Evolutionary conservation across 78 protist genomes (phyloP).

Genomic region (Planoprotostelium fungivorum): DNA sequence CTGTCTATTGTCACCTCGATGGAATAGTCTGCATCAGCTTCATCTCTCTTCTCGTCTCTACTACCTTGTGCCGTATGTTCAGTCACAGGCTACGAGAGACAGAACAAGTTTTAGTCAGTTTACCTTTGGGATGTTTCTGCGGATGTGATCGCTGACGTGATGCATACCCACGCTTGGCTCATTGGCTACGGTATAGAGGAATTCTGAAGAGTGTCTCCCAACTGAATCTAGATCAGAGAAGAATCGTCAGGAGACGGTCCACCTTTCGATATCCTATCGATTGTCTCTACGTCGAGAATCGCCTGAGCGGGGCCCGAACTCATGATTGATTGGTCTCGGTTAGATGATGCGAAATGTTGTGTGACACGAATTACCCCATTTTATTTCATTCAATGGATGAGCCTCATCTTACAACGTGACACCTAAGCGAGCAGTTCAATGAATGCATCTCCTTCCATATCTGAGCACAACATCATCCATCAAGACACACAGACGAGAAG

Average conservation of each 20-base stretch:
- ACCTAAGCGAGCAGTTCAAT: no score
- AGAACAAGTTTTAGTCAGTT: no score
- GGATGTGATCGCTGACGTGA: slow-evolving; percentile 62
- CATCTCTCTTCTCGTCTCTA: background rate
- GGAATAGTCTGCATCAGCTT: background rate
- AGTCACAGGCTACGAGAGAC: no score
- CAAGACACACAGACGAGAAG: no score
- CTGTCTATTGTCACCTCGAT: background rate
- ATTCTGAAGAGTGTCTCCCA: slow-evolving; percentile 19
- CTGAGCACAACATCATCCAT: no score
- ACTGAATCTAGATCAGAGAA: background rate
- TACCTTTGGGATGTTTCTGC: slow-evolving; percentile 46
- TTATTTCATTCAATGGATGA: no score
- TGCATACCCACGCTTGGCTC: slow-evolving; percentile 59
- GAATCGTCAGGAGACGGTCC: background rate
- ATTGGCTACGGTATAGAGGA: slow-evolving; percentile 40
- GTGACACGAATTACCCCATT: no score
- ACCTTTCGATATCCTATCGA: background rate
- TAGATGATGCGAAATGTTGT: no score
- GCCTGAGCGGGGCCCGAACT: no score
- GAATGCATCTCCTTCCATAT: no score
- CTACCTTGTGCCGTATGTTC: background rate
- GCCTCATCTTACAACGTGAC: no score
- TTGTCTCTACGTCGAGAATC: background rate
- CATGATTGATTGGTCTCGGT: no score